Evolutionary conservation across 2,329 filamentous ascomycete genomes (phyloP), one percentile per base, ranked within the genome.

Genomic region (Fusarium sp.): DNA sequence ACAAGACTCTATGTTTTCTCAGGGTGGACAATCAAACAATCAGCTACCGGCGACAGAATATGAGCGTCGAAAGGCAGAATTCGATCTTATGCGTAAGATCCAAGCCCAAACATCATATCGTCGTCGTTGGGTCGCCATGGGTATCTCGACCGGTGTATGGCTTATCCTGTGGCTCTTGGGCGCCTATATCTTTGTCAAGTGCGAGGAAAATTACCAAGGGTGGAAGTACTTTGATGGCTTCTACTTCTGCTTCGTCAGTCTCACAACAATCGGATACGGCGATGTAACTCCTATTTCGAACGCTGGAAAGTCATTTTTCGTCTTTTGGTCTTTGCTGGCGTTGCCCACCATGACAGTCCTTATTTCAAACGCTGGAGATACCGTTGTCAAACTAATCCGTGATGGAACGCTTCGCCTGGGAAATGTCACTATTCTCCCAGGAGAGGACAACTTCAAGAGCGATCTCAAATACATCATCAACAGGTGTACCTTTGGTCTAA

Each of bases 311-410:
- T 90, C 93, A 0, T 97, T 98, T 80, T 98, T 97, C 77, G 93
- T 98, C n/a, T 91, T 98, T 63, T 98, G 95, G 95, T 94, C 92
- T 20, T 82, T 98, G 3, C 87, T 98, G 32, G 94, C 95, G 0
- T 87, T 98, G 7, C 95, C 95, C 0, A 95, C 93, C 5, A 95
- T 95, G 88, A 97, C 95, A 0, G 91, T 97, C 24, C 87, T 98
- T 18, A 93, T 97, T 72, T 92, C 91, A 17, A 93, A 95, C 74
- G 93, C 96, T 67, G 93, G 93, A 30, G 93, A 97, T 77, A 98
- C 95, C 0, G 88, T 98, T 26, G 91, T 98, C 51, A 90, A 89
- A 75, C 82, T 84, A 9, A 81, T 92, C 62, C 84, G 86, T 17
- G 88, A 91, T 62, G 79, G 84, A 8, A 91, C 89, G 0, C 82